Evolutionary conservation across 305 asterid species (phyloP).

Genomic region (Fraxinus nigra): DNA sequence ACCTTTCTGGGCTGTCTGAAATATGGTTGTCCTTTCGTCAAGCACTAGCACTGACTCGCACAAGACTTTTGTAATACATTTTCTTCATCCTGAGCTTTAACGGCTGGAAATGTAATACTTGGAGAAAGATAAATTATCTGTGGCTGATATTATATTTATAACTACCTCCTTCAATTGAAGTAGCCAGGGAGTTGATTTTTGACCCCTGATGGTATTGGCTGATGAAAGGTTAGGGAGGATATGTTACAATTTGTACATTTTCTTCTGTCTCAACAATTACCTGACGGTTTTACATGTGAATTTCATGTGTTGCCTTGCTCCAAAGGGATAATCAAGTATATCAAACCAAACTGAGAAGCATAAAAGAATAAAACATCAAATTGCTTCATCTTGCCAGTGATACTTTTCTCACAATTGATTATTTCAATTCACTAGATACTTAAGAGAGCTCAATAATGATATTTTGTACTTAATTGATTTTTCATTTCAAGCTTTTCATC

Average conservation of each 20-base stretch:
- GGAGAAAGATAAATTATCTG: not conserved
- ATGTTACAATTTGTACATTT: not conserved
- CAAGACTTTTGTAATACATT: not conserved
- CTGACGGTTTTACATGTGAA: not conserved
- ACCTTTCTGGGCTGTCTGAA: conserved; percentile 78
- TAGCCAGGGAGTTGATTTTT: not conserved
- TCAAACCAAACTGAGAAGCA: not conserved
- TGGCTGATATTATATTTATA: not conserved
- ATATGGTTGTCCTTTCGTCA: not conserved
- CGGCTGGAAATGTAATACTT: not conserved
- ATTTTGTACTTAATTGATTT: not conserved
- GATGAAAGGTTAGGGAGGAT: not conserved
- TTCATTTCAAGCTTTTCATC: not conserved
- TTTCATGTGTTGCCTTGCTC: not conserved
- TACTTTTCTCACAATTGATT: not conserved
- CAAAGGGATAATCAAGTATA: not conserved
- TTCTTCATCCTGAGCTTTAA: not conserved
- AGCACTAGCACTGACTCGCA: not conserved
- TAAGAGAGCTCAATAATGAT: not conserved
- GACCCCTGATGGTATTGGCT: not conserved
- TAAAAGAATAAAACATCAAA: not conserved
- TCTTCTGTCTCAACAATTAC: not conserved
- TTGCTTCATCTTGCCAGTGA: not conserved
- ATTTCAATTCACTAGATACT: not conserved
- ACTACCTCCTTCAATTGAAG: not conserved